Percentiles rank a stretch among this genome's conserved stretches.
These are phyloP conservation scores for Phialophora verrucosa DNA, from an alignment of 2,329 filamentous ascomycete genomes.

Conservation along the genomic window DNA sequence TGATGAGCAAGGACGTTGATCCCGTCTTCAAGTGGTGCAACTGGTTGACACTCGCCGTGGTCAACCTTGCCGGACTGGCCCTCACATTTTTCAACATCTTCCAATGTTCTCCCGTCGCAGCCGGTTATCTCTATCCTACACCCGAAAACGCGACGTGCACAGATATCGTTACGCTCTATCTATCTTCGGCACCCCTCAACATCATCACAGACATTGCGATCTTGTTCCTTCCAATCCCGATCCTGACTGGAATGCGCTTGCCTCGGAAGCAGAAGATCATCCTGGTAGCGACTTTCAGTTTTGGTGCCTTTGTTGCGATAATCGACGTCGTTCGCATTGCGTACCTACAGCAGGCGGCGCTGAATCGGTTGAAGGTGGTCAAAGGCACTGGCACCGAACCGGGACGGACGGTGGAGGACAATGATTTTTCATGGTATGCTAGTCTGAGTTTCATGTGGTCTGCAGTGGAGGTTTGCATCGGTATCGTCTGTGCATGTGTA, in stretches of 20 bases:
- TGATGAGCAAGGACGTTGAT: constrained; percentile 72
- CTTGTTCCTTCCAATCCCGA: constrained; percentile 83
- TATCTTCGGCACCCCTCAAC: constrained; percentile 83
- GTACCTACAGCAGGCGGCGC: constrained; percentile 77
- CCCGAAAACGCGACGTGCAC: constrained; percentile 59
- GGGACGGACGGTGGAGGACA: constrained; percentile 41
- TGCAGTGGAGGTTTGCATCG: constrained; percentile 86
- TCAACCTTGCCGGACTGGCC: constrained; percentile 77
- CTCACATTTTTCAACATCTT: constrained; percentile 87
- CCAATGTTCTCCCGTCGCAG: constrained; percentile 77
- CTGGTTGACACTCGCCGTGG: constrained; percentile 76
- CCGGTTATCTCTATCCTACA: constrained; percentile 65
- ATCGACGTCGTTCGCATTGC: constrained; percentile 90
- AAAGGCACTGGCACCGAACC: constrained; percentile 38
- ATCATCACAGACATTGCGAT: constrained; percentile 90
- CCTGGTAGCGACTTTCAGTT: constrained; percentile 80
- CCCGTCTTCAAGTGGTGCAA: constrained; percentile 79
- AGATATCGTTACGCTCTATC: constrained; percentile 68
- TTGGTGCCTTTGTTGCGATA: constrained; percentile 85
- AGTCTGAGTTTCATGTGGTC: constrained; percentile 93
- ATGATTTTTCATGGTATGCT: constrained; percentile 72
- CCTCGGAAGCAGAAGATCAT: constrained; percentile 87
- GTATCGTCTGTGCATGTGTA: constrained; percentile 90
- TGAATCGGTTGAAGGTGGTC: constrained; percentile 53
- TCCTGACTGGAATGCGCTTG: constrained; percentile 83